Conservation (phyloP, 83 land plant genomes). For the Picea engelmannii region DNA sequence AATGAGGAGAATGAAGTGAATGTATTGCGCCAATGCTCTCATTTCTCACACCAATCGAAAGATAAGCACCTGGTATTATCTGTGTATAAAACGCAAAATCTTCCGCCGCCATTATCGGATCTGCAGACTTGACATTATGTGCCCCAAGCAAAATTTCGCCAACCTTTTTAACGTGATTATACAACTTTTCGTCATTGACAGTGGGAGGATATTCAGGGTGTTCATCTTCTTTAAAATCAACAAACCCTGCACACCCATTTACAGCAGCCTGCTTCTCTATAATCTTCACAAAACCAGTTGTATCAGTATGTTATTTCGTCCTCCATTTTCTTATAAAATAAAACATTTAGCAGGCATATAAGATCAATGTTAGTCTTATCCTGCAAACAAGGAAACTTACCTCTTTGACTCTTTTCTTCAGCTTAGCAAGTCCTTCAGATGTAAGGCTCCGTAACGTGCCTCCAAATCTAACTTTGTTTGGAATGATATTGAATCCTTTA, state of each 20-base stretch:
- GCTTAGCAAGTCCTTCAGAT: conserved; percentile 32
- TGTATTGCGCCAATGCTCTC: conserved; percentile 24
- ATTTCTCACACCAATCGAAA: conserved; percentile 61
- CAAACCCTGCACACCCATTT: conserved; percentile 34
- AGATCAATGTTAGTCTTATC: background rate
- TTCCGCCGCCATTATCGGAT: conserved; percentile 74
- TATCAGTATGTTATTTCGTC: too few relatives aligned
- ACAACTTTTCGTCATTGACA: conserved; percentile 53
- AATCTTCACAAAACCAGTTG: conserved; percentile 23
- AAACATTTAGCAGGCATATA: too few relatives aligned
- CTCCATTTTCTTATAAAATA: too few relatives aligned
- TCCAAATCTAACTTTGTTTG: conserved; percentile 48
- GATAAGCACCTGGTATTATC: conserved; percentile 64
- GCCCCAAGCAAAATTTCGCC: conserved; percentile 63
- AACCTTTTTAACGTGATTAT: conserved; percentile 55
- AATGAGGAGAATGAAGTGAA: conserved; percentile 58
- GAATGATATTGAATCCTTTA: conserved; percentile 34
- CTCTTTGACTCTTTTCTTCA: conserved; percentile 41
- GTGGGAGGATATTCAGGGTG: conserved; percentile 62
- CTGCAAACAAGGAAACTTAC: conserved; percentile 8
- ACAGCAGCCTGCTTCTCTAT: conserved; percentile 49
- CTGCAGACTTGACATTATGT: conserved; percentile 29
- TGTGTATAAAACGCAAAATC: conserved; percentile 86
- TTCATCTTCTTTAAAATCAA: conserved; percentile 66
- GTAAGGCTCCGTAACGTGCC: conserved; percentile 52